Evolutionary conservation across 768 basidiomycete genomes (phyloP), one percentile per base, ranked within the genome.

Genomic region (Chalciporus chontae): DNA sequence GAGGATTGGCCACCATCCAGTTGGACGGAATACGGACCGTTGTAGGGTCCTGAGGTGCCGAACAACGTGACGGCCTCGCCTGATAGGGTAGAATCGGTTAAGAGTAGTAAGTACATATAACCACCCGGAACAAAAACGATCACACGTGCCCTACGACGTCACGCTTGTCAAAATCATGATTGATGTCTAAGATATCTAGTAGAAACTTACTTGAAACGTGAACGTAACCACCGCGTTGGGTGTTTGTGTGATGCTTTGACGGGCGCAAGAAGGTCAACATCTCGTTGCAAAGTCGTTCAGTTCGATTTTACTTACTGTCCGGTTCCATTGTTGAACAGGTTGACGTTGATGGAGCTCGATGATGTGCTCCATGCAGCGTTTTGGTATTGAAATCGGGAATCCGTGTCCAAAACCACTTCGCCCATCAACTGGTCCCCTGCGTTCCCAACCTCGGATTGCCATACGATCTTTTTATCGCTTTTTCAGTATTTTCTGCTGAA

Each of bases 11-110:
- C 68, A 17, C 64, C 64, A 38, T 74, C 71, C 38, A 76, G 23
- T 46, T 70, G 62, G 17, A 71, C 69, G 0, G 60, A 55, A 47
- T 73, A 76, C 4, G 61, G 60, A 17, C 70, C 63, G 26, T 65
- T 66, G 4, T 52, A 48, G 15, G 72, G 69, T n/a, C 71, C 67
- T 0, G 73, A 66, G 8, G 77, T 66, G 15, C 77, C 75, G 44
- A 72, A 78, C 8, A 79, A 42, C 0, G 71, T 72, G 15, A 79
- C 68, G 13, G 69, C 73, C 50, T 73, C 72, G 38, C 76, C 77
- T 73, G 38, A 23, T 21, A 21, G 21, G 14, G 14, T 19, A 8
- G 10, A n/a, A 17, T 50, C 9, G 52, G 34, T 32, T 37, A 19
- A 31, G 31, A 34, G 17, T 4, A 38, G n/a, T n/a, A n/a, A n/a